These are phyloP conservation scores for Suhomyces chickasaworum DNA, from an alignment of 1,139 yeast genomes.

Conservation along the genomic window DNA sequence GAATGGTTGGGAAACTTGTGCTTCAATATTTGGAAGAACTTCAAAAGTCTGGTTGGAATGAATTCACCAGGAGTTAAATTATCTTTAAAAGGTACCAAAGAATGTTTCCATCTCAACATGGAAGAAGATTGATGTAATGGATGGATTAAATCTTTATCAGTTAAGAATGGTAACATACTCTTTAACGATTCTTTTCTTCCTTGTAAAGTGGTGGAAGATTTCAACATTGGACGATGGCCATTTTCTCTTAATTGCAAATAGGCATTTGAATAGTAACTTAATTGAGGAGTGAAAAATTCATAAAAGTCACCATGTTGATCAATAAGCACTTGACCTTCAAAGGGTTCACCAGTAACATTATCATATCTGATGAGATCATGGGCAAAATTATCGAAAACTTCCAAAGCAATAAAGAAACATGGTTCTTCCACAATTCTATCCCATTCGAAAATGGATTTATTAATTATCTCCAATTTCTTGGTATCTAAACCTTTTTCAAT, in stretches of 20 bases:
- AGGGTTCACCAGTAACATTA: conserved; percentile 63
- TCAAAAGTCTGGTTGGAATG: conserved; percentile 73
- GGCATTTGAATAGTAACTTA: conserved; percentile 61
- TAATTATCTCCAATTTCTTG: conserved; percentile 61
- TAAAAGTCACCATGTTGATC: conserved; percentile 77
- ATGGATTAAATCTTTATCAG: conserved; percentile 38
- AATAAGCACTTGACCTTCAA: conserved; percentile 76
- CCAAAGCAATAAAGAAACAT: conserved; percentile 78
- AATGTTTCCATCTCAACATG: conserved; percentile 33
- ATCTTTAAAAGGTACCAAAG: conserved; percentile 61
- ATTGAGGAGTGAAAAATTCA: conserved; percentile 70
- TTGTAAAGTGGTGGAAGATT: conserved; percentile 21
- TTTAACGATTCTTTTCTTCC: conserved; percentile 30
- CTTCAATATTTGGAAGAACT: conserved; percentile 65
- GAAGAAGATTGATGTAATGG: conserved; percentile 43
- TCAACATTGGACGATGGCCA: conserved; percentile 40
- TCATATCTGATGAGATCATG: conserved; percentile 84
- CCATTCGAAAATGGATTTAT: conserved; percentile 81
- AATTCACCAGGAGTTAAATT: conserved; percentile 75
- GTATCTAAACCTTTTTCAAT: conserved; percentile 45
- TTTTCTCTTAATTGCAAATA: conserved; percentile 58
- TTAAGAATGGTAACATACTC: conserved; percentile 34
- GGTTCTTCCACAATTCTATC: conserved; percentile 61
- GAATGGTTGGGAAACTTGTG: conserved; percentile 76
- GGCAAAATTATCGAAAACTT: conserved; percentile 82